Percentiles rank a stretch among this genome's conserved stretches.
These are phyloP conservation scores for Auricularia sp. DNA, from an alignment of 768 basidiomycete genomes.

Conservation along the genomic window DNA sequence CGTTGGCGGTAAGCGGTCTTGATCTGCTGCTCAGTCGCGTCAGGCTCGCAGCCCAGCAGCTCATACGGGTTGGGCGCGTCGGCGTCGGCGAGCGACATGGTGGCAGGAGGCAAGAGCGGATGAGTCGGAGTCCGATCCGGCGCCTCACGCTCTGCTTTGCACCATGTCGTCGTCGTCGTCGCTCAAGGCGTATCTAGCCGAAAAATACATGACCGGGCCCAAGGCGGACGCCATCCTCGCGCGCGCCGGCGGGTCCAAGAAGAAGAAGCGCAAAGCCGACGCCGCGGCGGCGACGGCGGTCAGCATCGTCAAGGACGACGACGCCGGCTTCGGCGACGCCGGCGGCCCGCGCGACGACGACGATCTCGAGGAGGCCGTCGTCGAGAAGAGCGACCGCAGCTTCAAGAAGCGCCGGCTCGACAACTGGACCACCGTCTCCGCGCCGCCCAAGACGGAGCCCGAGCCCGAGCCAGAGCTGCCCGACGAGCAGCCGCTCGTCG, in stretches of 20 bases:
- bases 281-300: slow-evolving; percentile 23
- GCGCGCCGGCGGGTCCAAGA: slow-evolving; percentile 45
- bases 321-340: slow-evolving; percentile 33
- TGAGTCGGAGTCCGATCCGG: background rate
- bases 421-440: slow-evolving; percentile 58
- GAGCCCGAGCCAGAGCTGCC: slow-evolving; percentile 34
- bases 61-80: slow-evolving; percentile 50
- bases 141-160: background rate
- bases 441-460: slow-evolving; percentile 33
- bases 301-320: slow-evolving; percentile 46
- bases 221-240: slow-evolving; percentile 93
- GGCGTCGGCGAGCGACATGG: slow-evolving; percentile 39
- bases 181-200: slow-evolving; percentile 77
- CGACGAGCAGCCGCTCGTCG: slow-evolving; percentile 60
- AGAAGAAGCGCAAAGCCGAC: slow-evolving; percentile 64
- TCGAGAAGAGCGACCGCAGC: slow-evolving; percentile 55
- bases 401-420: slow-evolving; percentile 68
- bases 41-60: slow-evolving; percentile 46
- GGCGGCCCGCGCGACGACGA: slow-evolving; percentile 46
- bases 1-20: slow-evolving; percentile 67
- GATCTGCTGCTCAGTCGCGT: slow-evolving; percentile 69
- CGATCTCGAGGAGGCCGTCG: slow-evolving; percentile 49
- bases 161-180: background rate
- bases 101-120: background rate
- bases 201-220: slow-evolving; percentile 92